These are phyloP conservation scores for Skeletonema grethae DNA, from an alignment of 108 stramenopile species.

Conservation along the genomic window DNA sequence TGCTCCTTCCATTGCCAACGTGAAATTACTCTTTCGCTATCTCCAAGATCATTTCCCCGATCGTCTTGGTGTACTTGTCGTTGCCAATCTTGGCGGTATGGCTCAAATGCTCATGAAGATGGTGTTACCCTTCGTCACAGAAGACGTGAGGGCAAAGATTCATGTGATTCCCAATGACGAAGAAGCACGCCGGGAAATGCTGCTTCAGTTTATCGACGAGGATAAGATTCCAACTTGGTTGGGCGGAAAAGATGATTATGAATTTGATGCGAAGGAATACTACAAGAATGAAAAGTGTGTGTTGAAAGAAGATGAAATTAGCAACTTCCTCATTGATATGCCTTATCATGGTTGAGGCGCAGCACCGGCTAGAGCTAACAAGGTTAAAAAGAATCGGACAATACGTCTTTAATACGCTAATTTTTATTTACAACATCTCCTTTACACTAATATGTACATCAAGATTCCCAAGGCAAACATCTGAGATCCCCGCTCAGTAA, in stretches of 20 bases:
- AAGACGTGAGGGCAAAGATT: constrained; percentile 75
- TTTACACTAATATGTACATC: no score
- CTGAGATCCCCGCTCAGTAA: not conserved
- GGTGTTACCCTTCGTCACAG: constrained; percentile 62
- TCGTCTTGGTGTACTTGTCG: constrained; percentile 61
- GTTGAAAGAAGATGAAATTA: constrained; percentile 52
- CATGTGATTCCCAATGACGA: constrained; percentile 58
- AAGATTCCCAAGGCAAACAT: no score
- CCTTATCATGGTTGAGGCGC: constrained; percentile 53
- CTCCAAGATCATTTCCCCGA: constrained; percentile 85
- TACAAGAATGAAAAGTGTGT: constrained; percentile 49
- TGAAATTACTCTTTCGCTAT: constrained; percentile 57
- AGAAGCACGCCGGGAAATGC: constrained; percentile 38
- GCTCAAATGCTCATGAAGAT: constrained; percentile 66
- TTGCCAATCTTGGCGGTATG: constrained; percentile 58
- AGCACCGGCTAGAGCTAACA: not conserved
- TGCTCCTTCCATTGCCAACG: constrained; percentile 48
- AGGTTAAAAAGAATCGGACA: no score
- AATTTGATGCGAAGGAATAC: constrained; percentile 55
- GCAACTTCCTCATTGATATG: constrained; percentile 53
- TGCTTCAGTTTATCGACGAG: constrained; percentile 58
- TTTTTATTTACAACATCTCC: no score
- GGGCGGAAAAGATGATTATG: constrained; percentile 66
- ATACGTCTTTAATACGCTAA: no score
- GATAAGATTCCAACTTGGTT: constrained; percentile 64